Evolutionary conservation across 306 rosid species (phyloP), one percentile per base, ranked within the genome.

Genomic region (Arachis hypogaea): DNA sequence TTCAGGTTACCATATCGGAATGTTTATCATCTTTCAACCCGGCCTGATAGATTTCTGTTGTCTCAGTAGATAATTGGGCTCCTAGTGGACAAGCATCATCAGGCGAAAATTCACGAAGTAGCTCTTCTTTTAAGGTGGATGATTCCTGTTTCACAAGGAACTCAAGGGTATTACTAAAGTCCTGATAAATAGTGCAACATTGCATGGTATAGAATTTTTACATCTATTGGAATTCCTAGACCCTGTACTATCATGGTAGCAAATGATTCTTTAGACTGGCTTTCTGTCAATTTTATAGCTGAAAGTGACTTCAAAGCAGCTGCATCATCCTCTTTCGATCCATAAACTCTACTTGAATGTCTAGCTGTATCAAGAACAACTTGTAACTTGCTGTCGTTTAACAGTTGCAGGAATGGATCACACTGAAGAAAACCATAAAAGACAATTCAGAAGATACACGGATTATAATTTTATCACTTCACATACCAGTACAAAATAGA

Each of bases 61-160:
- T 72, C 62, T 82, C 87, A 12, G 33, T 29, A 29, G 82, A 86
- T 65, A 85, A 80, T 63, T 89, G 94, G 55, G 69, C 76, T 83
- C 95, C 99, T 66, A 85, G 63, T 14, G 93, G 97, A 84, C 99
- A 94, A 29, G 86, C 83, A 77, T 88, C 96, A 71, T 92, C 96
- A 0, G 95, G 96, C 38, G 81, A 6, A 72, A 91, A 94, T 14
- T 86, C 88, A 22, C 59, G 11, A 69, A 89, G 90, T 18, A 94
- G 84, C 63, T 66, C 80, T 71, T 94, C 89, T 82, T 63, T 86
- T 82, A 92, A 69, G 71, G 43, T 43, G 59, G 88, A 77, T 62
- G 88, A 50, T 42, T 88, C 95, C 74, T 88, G 69, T 73, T 63
- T 83, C 69, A 80, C 63, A 79, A 78, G 59, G 65, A 72, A 47